Conservation (phyloP, 169 alveolate genomes). For the Plasmodium vinckei region DNA sequence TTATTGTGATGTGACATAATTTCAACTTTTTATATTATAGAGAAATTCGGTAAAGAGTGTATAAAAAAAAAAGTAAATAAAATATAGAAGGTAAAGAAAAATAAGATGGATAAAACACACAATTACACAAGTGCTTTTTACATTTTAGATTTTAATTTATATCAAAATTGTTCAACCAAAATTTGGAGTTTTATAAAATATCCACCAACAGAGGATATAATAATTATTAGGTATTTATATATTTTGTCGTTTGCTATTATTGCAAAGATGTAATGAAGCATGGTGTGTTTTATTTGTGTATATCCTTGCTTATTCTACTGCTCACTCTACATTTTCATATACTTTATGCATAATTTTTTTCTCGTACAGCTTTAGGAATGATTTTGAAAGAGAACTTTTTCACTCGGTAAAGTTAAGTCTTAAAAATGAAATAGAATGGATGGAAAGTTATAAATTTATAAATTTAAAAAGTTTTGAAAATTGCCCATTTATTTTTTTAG, state of each 20-base stretch:
- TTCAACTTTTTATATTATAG: too few relatives aligned
- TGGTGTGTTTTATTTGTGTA: neutral
- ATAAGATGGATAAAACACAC: slow-evolving; percentile 23
- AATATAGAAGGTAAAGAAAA: too few relatives aligned
- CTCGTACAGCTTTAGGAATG: slow-evolving; percentile 13
- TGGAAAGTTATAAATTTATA: slow-evolving; percentile 6
- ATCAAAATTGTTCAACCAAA: neutral
- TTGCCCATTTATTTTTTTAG: neutral
- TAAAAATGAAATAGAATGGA: neutral
- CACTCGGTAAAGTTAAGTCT: neutral
- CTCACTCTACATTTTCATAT: too few relatives aligned
- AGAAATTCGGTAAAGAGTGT: too few relatives aligned
- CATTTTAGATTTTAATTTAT: slow-evolving; percentile 9
- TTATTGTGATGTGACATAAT: too few relatives aligned
- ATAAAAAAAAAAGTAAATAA: too few relatives aligned
- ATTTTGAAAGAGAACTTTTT: neutral
- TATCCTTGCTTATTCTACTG: too few relatives aligned
- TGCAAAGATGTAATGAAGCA: neutral
- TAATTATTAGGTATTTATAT: slow-evolving; percentile 29
- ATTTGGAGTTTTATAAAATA: slow-evolving; percentile 7
- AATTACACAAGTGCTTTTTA: slow-evolving; percentile 27
- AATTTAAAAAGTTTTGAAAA: slow-evolving; percentile 13
- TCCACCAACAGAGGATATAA: slow-evolving; percentile 17
- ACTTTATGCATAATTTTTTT: neutral
- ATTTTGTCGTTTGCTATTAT: neutral